These are phyloP conservation scores for Collybia mongolica DNA, from an alignment of 768 basidiomycete species.

Conservation along the genomic window DNA sequence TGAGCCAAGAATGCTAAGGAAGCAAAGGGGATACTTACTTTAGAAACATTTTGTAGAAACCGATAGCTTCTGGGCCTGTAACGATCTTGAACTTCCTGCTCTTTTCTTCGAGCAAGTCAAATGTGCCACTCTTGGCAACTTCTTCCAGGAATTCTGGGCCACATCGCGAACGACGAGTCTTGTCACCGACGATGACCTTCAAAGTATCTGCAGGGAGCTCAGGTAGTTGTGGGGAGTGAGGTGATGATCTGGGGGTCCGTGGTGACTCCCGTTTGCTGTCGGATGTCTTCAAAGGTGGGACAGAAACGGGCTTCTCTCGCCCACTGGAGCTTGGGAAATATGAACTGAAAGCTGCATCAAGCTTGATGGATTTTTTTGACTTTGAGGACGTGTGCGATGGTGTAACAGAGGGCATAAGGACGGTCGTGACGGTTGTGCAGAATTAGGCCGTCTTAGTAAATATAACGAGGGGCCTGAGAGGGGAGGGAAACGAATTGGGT, in stretches of 20 bases:
- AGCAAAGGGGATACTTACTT: slow-evolving; percentile 27
- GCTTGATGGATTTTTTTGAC: slow-evolving; percentile 15
- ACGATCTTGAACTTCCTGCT: slow-evolving; percentile 40
- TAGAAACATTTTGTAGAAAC: slow-evolving; percentile 39
- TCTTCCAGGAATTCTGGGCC: slow-evolving; percentile 44
- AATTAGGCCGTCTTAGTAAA: background rate
- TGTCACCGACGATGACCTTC: slow-evolving; percentile 30
- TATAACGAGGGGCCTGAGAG: slow-evolving; percentile 1
- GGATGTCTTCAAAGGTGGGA: slow-evolving; percentile 4
- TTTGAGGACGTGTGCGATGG: slow-evolving; percentile 14
- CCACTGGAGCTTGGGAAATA: slow-evolving; percentile 3
- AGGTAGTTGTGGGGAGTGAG: slow-evolving; percentile 10
- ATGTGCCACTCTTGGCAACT: slow-evolving; percentile 30
- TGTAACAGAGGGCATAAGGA: slow-evolving; percentile 17
- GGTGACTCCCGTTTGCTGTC: slow-evolving; percentile 7
- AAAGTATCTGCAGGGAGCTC: slow-evolving; percentile 26
- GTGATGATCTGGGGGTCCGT: slow-evolving; percentile 3
- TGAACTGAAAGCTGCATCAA: slow-evolving; percentile 4
- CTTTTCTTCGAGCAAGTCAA: slow-evolving; percentile 25
- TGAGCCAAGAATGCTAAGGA: slow-evolving; percentile 1
- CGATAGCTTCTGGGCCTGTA: slow-evolving; percentile 37
- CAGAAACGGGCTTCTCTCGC: slow-evolving; percentile 13
- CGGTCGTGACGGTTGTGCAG: background rate
- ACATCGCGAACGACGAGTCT: slow-evolving; percentile 41
- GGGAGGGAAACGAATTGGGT: slow-evolving; percentile 3